phyloP scores from a whole-genome alignment of 805 yeast species.

The Nakazawaea holstii region DNA sequence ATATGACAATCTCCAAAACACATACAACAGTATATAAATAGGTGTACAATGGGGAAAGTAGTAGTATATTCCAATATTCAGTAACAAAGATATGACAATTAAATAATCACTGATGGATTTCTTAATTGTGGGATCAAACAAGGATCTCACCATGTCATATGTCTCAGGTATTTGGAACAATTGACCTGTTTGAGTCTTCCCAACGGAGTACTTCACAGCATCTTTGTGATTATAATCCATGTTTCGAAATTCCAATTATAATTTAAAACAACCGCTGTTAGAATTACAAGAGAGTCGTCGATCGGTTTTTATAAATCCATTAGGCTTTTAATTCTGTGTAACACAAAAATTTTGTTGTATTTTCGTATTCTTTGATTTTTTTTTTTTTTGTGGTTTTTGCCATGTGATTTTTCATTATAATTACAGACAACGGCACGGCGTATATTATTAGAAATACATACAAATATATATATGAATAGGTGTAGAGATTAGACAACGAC shows the following conservation, averaged over 20 bases:
- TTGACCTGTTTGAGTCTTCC: conserved; percentile 39
- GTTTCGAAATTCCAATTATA: neutral
- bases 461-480: too few relatives aligned
- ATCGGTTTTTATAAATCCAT: too few relatives aligned
- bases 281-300: too few relatives aligned
- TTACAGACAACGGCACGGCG: too few relatives aligned
- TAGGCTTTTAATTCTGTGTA: neutral
- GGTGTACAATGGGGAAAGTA: conserved; percentile 22
- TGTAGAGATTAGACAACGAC: too few relatives aligned
- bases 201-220: conserved; percentile 21
- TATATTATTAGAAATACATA: neutral
- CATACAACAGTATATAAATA: conserved; percentile 49
- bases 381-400: neutral
- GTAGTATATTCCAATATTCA: conserved; percentile 29
- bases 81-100: conserved; percentile 41
- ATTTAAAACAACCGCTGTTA: neutral
- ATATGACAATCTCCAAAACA: conserved; percentile 72
- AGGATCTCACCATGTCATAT: conserved; percentile 77
- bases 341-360: neutral
- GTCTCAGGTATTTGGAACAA: conserved; percentile 55
- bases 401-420: conserved; percentile 1
- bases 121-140: conserved; percentile 69
- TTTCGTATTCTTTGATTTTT: neutral
- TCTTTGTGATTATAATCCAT: conserved; percentile 14
- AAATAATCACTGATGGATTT: conserved; percentile 63